Base-by-base conservation (phyloP, 1,139 yeast genomes). In the Saccharomycopsis hybrid region DNA sequence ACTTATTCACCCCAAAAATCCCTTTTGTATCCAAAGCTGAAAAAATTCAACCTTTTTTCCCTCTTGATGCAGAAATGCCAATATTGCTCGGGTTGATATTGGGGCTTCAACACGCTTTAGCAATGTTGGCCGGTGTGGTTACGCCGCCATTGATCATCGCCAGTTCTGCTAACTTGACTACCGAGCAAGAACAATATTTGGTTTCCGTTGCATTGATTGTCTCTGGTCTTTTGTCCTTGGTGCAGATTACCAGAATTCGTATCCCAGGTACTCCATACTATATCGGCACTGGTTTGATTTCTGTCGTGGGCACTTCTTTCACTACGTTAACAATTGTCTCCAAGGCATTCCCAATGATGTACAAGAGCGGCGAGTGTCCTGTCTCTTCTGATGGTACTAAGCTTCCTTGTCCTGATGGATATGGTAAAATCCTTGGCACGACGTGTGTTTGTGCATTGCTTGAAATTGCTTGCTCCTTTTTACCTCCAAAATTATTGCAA, bases 111-210 rank as follows among this genome's bases (percentile, higher is more conserved):
- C 97, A 89, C 63, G 72, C 95, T 1, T 69, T 89, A 58, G 83
- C 96, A 42, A 86, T 88, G 95, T 69, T 89, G 67, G 96, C 95
- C 7, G 96, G 96, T 60, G 78, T 89, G 46, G 84, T 85, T 41
- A 73, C 95, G n/a, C 95, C 96, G 4, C 94, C 96, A 2, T 67
- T 87, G 51, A 71, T 86, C 58, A 83, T 85, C 46, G 70, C 89
- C 1, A 60, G 70, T 7, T 67, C 76, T 30, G 89, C 90, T 27
- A 74, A 84, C 63, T 71, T 88, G 51, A 66, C 65, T 33, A 57
- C 69, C 18, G 73, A 65, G 2, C 55, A 69, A 24, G 74, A 78
- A 47, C 82, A 85, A 60, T 88, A 87, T 65, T 69, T 89, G 58
- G 95, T 89, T 29, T 80, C 90, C 36, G 80, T 82, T 3, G 79